Evolutionary conservation across 768 basidiomycete species (phyloP).

Genomic region (Agrocybe chaxingu): DNA sequence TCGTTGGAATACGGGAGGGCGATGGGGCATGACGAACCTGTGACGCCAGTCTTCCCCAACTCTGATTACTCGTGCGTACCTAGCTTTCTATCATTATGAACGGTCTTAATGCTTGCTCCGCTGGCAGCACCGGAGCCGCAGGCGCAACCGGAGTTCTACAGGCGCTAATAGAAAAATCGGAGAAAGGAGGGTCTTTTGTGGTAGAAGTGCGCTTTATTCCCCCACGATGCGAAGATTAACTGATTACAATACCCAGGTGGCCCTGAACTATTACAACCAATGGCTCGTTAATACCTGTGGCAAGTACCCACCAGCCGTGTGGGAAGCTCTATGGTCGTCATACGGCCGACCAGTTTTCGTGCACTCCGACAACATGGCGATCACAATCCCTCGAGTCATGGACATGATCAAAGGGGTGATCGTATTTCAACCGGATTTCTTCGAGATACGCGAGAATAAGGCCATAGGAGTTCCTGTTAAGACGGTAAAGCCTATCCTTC

Average conservation of each 20-base stretch:
- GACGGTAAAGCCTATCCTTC: constrained; percentile 18
- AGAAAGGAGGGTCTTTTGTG: constrained; percentile 20
- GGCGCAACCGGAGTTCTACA: constrained; percentile 17
- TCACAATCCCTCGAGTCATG: constrained; percentile 10
- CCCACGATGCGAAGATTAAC: background rate
- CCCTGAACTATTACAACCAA: constrained; percentile 24
- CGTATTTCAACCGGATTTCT: constrained; percentile 15
- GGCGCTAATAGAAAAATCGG: constrained; percentile 14
- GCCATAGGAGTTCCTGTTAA: constrained; percentile 13
- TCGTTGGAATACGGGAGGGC: constrained; percentile 18
- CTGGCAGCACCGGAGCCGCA: constrained; percentile 16
- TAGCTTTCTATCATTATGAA: background rate
- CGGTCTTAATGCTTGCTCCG: background rate
- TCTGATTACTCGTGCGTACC: constrained; percentile 16
- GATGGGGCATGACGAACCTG: constrained; percentile 18
- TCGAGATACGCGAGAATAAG: constrained; percentile 16
- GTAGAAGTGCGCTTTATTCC: constrained; percentile 11
- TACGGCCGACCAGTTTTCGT: constrained; percentile 14
- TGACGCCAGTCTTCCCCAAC: constrained; percentile 19
- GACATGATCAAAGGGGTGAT: constrained; percentile 11
- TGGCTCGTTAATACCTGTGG: constrained; percentile 19
- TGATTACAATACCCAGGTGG: constrained; percentile 8
- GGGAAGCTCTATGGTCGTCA: constrained; percentile 16
- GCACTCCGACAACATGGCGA: constrained; percentile 18
- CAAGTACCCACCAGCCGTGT: constrained; percentile 17